Conservation (phyloP, 768 basidiomycete genomes). For the Polyporus arcularius region DNA sequence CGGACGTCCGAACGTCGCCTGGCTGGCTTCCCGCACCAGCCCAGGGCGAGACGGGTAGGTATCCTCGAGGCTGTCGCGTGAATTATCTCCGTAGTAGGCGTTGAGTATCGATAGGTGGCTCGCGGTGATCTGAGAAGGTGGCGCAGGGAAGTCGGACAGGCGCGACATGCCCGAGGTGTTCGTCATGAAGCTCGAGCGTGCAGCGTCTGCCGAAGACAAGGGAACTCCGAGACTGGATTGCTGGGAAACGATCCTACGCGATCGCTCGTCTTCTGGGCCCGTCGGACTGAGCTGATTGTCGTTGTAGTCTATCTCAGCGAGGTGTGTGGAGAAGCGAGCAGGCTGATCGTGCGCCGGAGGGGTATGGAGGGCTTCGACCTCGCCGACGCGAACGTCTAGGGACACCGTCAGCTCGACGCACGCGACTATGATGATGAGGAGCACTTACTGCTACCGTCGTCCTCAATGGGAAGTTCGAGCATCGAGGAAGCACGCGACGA, state of each 20-base stretch:
- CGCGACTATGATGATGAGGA: slow-evolving; percentile 11
- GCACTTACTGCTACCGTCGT: slow-evolving; percentile 47
- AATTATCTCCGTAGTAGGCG: slow-evolving; percentile 41
- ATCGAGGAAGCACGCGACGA: slow-evolving; percentile 36
- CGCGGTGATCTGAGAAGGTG: slow-evolving; percentile 43
- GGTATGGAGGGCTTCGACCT: slow-evolving; percentile 51
- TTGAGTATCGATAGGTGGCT: slow-evolving; percentile 45
- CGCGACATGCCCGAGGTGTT: slow-evolving; percentile 63
- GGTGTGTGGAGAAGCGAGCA: slow-evolving; percentile 36
- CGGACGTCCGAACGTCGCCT: slow-evolving; percentile 28
- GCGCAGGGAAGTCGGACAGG: slow-evolving; percentile 72
- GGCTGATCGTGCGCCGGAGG: slow-evolving; percentile 45
- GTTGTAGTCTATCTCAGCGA: slow-evolving; percentile 25
- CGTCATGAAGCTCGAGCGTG: slow-evolving; percentile 64
- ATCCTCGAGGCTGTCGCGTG: slow-evolving; percentile 16
- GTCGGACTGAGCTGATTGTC: slow-evolving; percentile 12
- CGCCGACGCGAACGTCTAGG: slow-evolving; percentile 53
- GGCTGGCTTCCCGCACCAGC: slow-evolving; percentile 27
- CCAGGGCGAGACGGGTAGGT: slow-evolving; percentile 8
- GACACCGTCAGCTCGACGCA: slow-evolving; percentile 6
- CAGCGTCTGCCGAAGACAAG: slow-evolving; percentile 30
- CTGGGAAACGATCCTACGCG: slow-evolving; percentile 22
- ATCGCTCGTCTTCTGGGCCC: slow-evolving; percentile 6
- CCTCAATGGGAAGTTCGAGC: slow-evolving; percentile 29
- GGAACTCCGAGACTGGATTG: slow-evolving; percentile 26